These are phyloP conservation scores for Sugiyamaella chiloensis DNA, from an alignment of 805 yeast species.

Conservation along the genomic window DNA sequence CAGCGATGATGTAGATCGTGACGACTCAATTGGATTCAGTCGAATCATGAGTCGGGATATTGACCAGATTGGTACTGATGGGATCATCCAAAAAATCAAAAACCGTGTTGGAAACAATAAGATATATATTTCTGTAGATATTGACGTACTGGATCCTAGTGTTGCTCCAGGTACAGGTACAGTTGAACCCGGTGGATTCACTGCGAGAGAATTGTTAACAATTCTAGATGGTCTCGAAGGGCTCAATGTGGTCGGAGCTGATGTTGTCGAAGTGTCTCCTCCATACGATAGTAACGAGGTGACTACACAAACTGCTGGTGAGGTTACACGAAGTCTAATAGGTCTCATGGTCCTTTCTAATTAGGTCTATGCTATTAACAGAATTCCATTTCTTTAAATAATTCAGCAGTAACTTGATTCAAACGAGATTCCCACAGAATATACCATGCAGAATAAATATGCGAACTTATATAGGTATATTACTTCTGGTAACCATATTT, in stretches of 20 bases:
- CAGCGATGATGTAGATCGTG: conserved; percentile 53
- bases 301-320: conserved; percentile 58
- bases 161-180: conserved; percentile 54
- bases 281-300: conserved; percentile 54
- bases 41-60: conserved; percentile 67
- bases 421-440: no score
- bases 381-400: no score
- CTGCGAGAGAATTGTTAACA: conserved; percentile 50
- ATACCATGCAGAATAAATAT: no score
- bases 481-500: no score
- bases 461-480: no score
- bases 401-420: no score
- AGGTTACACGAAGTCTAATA: conserved; percentile 44
- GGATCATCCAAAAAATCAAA: conserved; percentile 51
- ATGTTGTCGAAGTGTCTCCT: conserved; percentile 69
- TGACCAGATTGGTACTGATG: conserved; percentile 56
- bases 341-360: conserved; percentile 34
- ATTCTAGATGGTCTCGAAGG: conserved; percentile 61
- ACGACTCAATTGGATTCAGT: conserved; percentile 57
- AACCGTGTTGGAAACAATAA: background rate
- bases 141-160: conserved; percentile 52
- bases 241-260: conserved; percentile 65
- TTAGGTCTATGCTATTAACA: no score
- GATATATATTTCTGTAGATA: conserved; percentile 38
- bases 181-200: conserved; percentile 52